Base-by-base conservation (phyloP, 1,284 basidiomycete genomes). In the Malassezia yamatoensis region DNA sequence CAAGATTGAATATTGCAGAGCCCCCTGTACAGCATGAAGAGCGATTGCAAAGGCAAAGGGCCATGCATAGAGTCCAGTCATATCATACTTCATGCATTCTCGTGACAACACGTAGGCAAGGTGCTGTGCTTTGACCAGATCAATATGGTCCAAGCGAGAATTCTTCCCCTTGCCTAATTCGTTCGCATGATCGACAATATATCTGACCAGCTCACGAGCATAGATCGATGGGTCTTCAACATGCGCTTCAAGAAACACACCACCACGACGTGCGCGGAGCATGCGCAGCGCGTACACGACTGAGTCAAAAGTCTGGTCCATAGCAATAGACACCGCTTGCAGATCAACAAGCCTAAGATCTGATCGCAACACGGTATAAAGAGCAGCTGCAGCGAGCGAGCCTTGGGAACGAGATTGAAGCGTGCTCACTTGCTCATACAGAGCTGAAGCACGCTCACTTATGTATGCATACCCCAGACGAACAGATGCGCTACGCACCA, bases 1-100 rank as follows among this genome's bases (percentile, higher is more conserved):
- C 8, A 38, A 33, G 5, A 51, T 34, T 7, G 54, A 21, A 16
- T 24, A 33, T 41, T 44, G 43, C 18, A 18, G 1, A 10, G 50
- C 39, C 12, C 55, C 55, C 15, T 58, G 45, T 29, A 53, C 18
- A 13, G 50, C 55, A 15, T 58, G 55, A 45, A 58, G 42, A 12
- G 51, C 40, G 38, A 53, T 49, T n/a, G 55, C 55, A 48, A 42
- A 58, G 13, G 55, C 55, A 21, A 58, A 35, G n/a, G 55, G 20
- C 29, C 24, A 47, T 5, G 40, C 40, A 15, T 58, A 50, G n/a
- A 52, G 35, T 5, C 24, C 15, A 8, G 34, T 16, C 16, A 41
- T 24, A 13, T 48, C 39, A 36, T 53, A 58, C 39, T 8, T 20
- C 12, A 10, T 16, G 24, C 44, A 48, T 18, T 39, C 11, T 13